Evolutionary conservation across 73 alveolate species (phyloP).

Genomic region (Tetrahymena elliotti): DNA sequence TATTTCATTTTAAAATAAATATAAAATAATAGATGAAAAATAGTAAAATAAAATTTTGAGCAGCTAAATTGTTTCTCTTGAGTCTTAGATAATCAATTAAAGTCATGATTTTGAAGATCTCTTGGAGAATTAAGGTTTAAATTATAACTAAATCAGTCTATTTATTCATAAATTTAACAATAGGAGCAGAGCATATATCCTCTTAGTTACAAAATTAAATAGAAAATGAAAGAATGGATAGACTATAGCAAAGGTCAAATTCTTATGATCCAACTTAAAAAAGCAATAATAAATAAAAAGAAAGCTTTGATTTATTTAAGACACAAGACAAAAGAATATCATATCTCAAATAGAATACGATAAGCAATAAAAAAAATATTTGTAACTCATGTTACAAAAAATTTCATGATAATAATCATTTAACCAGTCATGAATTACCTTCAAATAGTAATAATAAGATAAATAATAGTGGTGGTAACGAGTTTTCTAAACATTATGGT

Average conservation of each 20-base stretch:
- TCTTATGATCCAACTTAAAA: neutral
- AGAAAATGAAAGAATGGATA: neutral
- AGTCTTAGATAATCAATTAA: neutral
- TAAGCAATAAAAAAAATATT: neutral
- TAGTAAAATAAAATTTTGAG: neutral
- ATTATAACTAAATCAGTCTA: too few species aligned
- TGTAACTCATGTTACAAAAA: neutral
- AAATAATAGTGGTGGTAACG: neutral
- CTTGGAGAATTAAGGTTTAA: neutral
- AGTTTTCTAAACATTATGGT: neutral
- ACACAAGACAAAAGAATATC: neutral
- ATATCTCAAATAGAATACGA: neutral
- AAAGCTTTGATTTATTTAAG: neutral
- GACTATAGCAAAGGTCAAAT: neutral
- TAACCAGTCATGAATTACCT: neutral
- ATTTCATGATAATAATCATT: neutral
- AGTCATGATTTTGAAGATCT: neutral
- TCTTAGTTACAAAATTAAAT: neutral
- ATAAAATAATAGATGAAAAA: neutral
- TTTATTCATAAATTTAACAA: too few species aligned
- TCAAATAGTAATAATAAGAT: neutral
- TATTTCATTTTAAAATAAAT: too few species aligned
- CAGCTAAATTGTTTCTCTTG: neutral
- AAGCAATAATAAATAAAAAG: neutral
- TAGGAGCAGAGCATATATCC: neutral